phyloP scores from a whole-genome alignment of 768 basidiomycete species.

The Mycena rosella region DNA sequence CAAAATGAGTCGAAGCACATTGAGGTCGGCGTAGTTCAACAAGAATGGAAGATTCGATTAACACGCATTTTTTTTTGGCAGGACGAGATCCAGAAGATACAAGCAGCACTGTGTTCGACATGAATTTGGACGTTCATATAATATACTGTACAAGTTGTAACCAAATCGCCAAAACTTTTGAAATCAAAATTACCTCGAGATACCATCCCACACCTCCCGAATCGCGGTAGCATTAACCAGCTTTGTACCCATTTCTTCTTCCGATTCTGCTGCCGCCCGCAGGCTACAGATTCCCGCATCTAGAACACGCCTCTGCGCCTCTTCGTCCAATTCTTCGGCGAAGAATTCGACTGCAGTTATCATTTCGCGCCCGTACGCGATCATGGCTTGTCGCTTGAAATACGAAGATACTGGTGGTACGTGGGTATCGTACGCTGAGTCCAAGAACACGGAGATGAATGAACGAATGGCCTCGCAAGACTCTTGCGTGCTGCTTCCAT shows the following conservation, averaged over 20 bases:
- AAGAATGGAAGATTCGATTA: too few relatives aligned
- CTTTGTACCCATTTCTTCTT: conserved; percentile 3
- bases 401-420: conserved; percentile 26
- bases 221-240: neutral
- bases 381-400: conserved; percentile 40
- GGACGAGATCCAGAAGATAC: too few relatives aligned
- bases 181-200: neutral
- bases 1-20: too few relatives aligned
- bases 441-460: conserved; percentile 39
- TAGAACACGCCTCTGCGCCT: conserved; percentile 33
- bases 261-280: conserved; percentile 37
- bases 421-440: conserved; percentile 29
- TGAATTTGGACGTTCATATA: too few relatives aligned
- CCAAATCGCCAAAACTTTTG: neutral
- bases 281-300: conserved; percentile 40
- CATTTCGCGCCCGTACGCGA: conserved; percentile 47
- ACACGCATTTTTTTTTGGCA: too few relatives aligned
- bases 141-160: too few relatives aligned
- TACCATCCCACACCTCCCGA: conserved; percentile 3
- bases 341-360: conserved; percentile 44
- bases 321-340: conserved; percentile 36
- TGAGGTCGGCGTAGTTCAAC: too few relatives aligned
- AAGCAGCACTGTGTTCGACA: too few relatives aligned
- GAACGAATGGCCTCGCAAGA: conserved; percentile 28
- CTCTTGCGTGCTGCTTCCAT: conserved; percentile 25